Percentiles rank a stretch among this genome's conserved stretches.
phyloP scores from a whole-genome alignment of 2,329 filamentous ascomycete genomes.

The Aplosporella prunicola region DNA sequence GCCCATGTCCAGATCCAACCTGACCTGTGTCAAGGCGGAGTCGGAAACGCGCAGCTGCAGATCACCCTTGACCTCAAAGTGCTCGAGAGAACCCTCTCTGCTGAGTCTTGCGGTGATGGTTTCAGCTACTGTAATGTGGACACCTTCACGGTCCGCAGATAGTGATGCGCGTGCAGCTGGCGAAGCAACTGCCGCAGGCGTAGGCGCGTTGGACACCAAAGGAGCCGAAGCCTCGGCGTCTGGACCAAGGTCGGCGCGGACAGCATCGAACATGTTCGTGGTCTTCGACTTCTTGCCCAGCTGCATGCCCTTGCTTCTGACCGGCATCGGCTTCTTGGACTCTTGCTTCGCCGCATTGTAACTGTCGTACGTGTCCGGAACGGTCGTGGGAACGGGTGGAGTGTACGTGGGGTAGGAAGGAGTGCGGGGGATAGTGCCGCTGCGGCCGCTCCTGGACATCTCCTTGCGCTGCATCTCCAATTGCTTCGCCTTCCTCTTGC shows the following conservation, averaged over 20 bases:
- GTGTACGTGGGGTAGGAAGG: constrained; percentile 86
- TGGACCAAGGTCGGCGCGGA: constrained; percentile 81
- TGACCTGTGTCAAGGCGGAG: constrained; percentile 80
- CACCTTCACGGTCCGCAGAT: constrained; percentile 68
- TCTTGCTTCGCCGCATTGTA: constrained; percentile 99
- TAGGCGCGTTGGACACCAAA: constrained; percentile 53
- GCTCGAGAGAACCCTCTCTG: constrained; percentile 77
- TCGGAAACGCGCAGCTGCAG: constrained; percentile 86
- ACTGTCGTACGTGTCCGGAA: constrained; percentile 76
- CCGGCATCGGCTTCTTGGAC: constrained; percentile 56
- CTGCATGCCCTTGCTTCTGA: constrained; percentile 97
- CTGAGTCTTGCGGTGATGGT: constrained; percentile 83
- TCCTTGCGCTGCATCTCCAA: constrained; percentile 98
- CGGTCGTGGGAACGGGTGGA: constrained; percentile 61
- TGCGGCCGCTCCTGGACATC: constrained; percentile 64
- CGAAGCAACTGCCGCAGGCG: constrained; percentile 40
- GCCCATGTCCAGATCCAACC: constrained; percentile 67
- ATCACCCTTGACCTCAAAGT: constrained; percentile 83
- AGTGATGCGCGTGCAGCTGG: constrained; percentile 50
- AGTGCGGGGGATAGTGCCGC: constrained; percentile 52
- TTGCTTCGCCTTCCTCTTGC: constrained; percentile 97
- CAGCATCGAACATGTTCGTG: constrained; percentile 93
- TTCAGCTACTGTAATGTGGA: constrained; percentile 82
- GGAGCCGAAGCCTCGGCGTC: constrained; percentile 67
- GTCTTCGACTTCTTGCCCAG: constrained; percentile 98